Conservation (phyloP, 305 asterid genomes). For the Petunia hybrid region DNA sequence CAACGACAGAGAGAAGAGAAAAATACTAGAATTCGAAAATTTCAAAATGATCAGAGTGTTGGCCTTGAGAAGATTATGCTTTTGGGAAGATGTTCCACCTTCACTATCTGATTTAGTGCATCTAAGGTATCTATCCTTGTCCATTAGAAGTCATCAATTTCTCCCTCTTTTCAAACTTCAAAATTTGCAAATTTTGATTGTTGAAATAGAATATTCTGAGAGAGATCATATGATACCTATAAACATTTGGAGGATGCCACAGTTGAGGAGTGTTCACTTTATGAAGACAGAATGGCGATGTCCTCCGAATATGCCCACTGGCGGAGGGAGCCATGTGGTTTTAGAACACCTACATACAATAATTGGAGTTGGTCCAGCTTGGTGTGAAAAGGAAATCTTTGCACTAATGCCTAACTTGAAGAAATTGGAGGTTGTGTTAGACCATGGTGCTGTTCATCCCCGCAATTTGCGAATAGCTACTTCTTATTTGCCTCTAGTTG, state of each 20-base stretch:
- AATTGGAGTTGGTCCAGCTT: background rate
- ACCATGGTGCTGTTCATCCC: background rate
- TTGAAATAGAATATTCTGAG: background rate
- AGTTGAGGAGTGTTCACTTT: background rate
- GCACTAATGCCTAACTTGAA: background rate
- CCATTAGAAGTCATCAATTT: background rate
- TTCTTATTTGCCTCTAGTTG: too few species aligned
- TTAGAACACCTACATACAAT: background rate
- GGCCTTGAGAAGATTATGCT: background rate
- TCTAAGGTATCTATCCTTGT: conserved; percentile 4
- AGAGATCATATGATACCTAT: background rate
- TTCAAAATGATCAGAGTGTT: background rate
- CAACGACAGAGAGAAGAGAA: background rate
- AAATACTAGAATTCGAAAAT: background rate
- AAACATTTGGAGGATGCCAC: background rate
- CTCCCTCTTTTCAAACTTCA: background rate
- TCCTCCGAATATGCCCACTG: background rate
- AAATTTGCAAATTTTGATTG: background rate
- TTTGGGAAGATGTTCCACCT: background rate
- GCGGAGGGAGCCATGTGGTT: background rate
- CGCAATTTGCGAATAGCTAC: background rate
- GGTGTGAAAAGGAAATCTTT: background rate
- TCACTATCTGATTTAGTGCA: background rate
- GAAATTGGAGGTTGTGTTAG: background rate
- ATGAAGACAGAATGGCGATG: background rate